A percentile compares a stretch with the other conserved stretches of the same genome.
phyloP scores from a whole-genome alignment of 345 rosid genomes.

The Raphanus raphanistrum region DNA sequence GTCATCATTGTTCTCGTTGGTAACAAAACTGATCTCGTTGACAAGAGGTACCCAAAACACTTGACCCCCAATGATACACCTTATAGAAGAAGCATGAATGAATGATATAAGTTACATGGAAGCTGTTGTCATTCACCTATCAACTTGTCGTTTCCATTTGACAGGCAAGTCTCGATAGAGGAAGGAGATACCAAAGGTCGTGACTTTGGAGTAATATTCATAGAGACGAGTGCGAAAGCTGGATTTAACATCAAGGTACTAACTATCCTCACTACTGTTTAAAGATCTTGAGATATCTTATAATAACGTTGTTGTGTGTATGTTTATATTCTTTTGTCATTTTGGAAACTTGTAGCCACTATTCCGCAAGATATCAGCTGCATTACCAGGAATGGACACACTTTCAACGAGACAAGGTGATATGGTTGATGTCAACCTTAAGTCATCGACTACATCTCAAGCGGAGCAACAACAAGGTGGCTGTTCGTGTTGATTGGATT shows the following conservation, averaged over 20 bases:
- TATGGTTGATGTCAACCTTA: constrained; percentile 95
- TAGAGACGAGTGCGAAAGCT: constrained; percentile 95
- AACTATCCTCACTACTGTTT: neutral
- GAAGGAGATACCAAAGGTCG: constrained; percentile 89
- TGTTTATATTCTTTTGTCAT: neutral
- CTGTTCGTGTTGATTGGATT: constrained; percentile 62
- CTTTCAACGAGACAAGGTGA: constrained; percentile 85
- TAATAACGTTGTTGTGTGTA: neutral
- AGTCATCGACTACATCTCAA: constrained; percentile 70
- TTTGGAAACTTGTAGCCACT: constrained; percentile 63
- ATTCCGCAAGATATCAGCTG: constrained; percentile 91
- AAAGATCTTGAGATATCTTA: constrained; percentile 1
- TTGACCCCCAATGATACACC: neutral
- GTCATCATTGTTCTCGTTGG: constrained; percentile 90
- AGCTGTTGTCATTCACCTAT: neutral
- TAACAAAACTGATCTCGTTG: constrained; percentile 90
- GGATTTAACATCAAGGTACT: constrained; percentile 88
- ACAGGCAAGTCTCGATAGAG: constrained; percentile 95
- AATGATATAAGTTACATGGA: neutral
- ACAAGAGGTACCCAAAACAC: constrained; percentile 52
- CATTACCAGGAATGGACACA: constrained; percentile 95
- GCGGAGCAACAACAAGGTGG: constrained; percentile 81
- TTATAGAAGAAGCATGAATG: neutral
- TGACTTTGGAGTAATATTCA: constrained; percentile 83
- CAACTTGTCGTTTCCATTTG: constrained; percentile 6